Percentiles rank a stretch among this genome's conserved stretches.
Evolutionary conservation across 768 basidiomycete species (phyloP).

Genomic region (Dioszegia crocea): DNA sequence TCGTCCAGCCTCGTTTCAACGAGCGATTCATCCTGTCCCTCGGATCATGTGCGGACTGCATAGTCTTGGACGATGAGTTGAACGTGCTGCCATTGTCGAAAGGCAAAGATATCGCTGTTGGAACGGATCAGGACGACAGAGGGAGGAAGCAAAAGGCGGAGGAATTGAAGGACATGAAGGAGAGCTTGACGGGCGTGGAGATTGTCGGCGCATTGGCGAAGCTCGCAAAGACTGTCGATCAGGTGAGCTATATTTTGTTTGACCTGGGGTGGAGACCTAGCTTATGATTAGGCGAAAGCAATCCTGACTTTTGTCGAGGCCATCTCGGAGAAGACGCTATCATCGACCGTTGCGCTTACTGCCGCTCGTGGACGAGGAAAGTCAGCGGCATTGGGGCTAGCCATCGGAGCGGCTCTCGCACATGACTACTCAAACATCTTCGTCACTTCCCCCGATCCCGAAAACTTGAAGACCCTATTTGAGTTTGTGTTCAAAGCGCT

Average conservation of each 20-base stretch:
- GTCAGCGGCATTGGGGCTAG: conserved; percentile 90
- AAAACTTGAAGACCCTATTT: conserved; percentile 96
- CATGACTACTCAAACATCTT: conserved; percentile 97
- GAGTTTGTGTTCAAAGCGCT: conserved; percentile 97
- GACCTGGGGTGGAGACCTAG: not conserved
- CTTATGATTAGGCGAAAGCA: conserved; percentile 61
- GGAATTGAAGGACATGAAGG: conserved; percentile 68
- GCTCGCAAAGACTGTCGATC: conserved; percentile 86
- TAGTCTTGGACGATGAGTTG: conserved; percentile 94
- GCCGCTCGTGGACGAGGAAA: conserved; percentile 94
- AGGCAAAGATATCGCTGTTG: conserved; percentile 80
- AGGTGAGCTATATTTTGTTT: conserved; percentile 53
- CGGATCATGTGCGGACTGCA: conserved; percentile 83
- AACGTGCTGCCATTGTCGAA: conserved; percentile 94
- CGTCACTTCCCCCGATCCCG: conserved; percentile 93
- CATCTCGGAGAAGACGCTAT: conserved; percentile 77
- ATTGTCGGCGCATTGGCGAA: conserved; percentile 84
- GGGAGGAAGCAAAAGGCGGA: conserved; percentile 61
- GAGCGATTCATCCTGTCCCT: conserved; percentile 98
- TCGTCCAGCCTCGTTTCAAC: conserved; percentile 76
- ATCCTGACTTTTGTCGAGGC: conserved; percentile 92
- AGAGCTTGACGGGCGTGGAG: conserved; percentile 72
- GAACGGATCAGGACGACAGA: conserved; percentile 55
- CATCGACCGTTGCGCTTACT: conserved; percentile 90
- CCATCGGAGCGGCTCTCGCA: conserved; percentile 84